These are phyloP conservation scores for Leptographium radiaticola DNA, from an alignment of 2,329 filamentous ascomycete genomes.

Conservation along the genomic window DNA sequence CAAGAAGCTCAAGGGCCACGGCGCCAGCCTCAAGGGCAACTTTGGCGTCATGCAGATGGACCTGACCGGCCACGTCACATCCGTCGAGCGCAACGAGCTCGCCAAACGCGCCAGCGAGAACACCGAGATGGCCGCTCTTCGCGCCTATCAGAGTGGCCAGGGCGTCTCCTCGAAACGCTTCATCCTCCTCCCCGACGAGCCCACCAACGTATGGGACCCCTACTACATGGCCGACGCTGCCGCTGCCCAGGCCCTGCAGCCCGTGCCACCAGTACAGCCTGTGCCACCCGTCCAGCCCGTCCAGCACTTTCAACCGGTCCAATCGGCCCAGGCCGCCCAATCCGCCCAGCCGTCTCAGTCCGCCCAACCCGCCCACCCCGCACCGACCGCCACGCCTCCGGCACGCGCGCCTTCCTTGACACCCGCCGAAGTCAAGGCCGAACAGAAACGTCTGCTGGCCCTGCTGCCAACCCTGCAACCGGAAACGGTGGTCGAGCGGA, in stretches of 20 bases:
- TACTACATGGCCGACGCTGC: constrained; percentile 2
- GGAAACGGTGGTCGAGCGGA: constrained; percentile 43
- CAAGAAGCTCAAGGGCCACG: constrained; percentile 47
- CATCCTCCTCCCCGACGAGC: constrained; percentile 19
- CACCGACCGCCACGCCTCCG: background rate
- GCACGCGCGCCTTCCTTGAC: constrained; percentile 15
- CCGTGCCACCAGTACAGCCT: background rate
- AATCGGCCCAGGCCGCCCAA: background rate
- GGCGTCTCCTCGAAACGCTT: constrained; percentile 31
- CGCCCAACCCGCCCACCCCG: background rate
- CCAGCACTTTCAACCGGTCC: constrained; percentile 4
- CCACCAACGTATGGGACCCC: constrained; percentile 1
- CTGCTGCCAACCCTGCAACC: constrained; percentile 43
- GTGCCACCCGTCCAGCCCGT: constrained; percentile 6
- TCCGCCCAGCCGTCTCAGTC: background rate
- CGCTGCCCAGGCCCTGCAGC: background rate
- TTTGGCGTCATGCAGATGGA: constrained; percentile 53
- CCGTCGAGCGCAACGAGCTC: constrained; percentile 34
- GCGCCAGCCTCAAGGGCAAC: constrained; percentile 42
- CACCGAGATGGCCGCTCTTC: constrained; percentile 43
- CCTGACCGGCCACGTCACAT: constrained; percentile 29
- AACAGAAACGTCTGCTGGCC: constrained; percentile 46
- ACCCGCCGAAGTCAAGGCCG: constrained; percentile 38
- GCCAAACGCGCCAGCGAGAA: constrained; percentile 50
- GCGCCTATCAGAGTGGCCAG: constrained; percentile 41